These are phyloP conservation scores for Chrysanthemum lavandulifolium DNA, from an alignment of 129 eudicot genomes.

Conservation along the genomic window DNA sequence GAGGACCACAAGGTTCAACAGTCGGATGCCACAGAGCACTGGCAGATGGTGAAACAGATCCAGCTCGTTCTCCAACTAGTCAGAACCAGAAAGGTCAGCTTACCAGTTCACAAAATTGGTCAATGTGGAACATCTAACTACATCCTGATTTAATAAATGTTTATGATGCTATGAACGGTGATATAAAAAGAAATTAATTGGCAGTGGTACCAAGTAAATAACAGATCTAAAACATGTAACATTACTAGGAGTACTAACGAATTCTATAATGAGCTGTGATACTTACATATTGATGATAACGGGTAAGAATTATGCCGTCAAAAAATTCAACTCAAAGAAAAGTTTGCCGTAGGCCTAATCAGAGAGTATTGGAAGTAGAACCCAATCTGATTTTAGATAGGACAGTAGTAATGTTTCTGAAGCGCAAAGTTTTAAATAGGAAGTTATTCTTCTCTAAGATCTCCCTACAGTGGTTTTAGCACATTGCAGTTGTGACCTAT, in stretches of 20 bases:
- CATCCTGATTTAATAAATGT: too few species aligned
- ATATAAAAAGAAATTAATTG: too few species aligned
- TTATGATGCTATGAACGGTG: too few species aligned
- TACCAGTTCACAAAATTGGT: neutral
- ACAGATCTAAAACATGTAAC: neutral
- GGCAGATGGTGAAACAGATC: slow-evolving; percentile 22
- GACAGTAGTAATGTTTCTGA: neutral
- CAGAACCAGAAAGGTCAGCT: slow-evolving; percentile 22
- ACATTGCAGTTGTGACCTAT: neutral
- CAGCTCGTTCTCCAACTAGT: slow-evolving; percentile 15
- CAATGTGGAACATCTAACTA: neutral
- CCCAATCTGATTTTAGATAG: neutral
- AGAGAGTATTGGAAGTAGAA: neutral
- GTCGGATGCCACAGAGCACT: slow-evolving; percentile 20
- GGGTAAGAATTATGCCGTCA: neutral
- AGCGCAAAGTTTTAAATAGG: neutral
- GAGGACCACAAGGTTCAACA: slow-evolving; percentile 27
- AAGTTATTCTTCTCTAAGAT: too few species aligned
- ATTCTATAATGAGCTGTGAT: too few species aligned
- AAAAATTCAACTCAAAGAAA: neutral
- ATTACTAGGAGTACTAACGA: too few species aligned
- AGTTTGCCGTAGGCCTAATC: neutral
- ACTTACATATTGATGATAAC: too few species aligned
- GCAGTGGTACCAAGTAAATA: neutral
- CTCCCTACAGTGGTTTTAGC: neutral